Evolutionary conservation across 2,329 filamentous ascomycete genomes (phyloP).

Genomic region (Fusarium foetens): DNA sequence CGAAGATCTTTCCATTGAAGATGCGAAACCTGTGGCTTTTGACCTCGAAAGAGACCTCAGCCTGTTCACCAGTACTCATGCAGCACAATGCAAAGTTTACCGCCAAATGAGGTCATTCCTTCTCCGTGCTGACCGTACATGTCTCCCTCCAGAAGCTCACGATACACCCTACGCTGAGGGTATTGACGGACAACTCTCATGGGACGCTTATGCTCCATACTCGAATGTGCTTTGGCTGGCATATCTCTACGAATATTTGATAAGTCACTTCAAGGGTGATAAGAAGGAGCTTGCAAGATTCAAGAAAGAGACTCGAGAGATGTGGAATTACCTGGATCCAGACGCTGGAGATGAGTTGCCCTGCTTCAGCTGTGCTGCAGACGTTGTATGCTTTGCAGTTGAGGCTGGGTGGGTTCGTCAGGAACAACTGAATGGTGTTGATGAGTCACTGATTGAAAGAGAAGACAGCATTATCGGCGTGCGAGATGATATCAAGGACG

Average conservation of each 20-base stretch:
- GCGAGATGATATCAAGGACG: slow-evolving; percentile 41
- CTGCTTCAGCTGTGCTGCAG: slow-evolving; percentile 65
- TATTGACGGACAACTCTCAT: slow-evolving; percentile 61
- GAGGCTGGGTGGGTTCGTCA: slow-evolving; percentile 68
- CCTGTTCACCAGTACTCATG: slow-evolving; percentile 70
- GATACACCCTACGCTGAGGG: slow-evolving; percentile 58
- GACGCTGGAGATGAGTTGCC: slow-evolving; percentile 59
- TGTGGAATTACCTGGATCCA: slow-evolving; percentile 65
- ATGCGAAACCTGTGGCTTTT: slow-evolving; percentile 59
- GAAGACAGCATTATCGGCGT: slow-evolving; percentile 56
- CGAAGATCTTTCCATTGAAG: slow-evolving; percentile 53
- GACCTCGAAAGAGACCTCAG: slow-evolving; percentile 69
- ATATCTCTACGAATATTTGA: slow-evolving; percentile 67
- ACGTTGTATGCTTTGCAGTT: slow-evolving; percentile 66
- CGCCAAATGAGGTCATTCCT: slow-evolving; percentile 70
- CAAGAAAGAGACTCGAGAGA: slow-evolving; percentile 59
- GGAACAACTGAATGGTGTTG: slow-evolving; percentile 59
- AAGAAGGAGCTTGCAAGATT: slow-evolving; percentile 59
- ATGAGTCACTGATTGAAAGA: slow-evolving; percentile 50
- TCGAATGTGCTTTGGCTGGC: slow-evolving; percentile 74
- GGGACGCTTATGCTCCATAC: slow-evolving; percentile 67
- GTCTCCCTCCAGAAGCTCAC: slow-evolving; percentile 60
- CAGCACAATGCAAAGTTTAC: slow-evolving; percentile 69
- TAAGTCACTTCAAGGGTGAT: slow-evolving; percentile 58
- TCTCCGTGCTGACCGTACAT: slow-evolving; percentile 61